Percentiles rank a stretch among this genome's conserved stretches.
Evolutionary conservation across 768 basidiomycete species (phyloP).

Genomic region (Naematelia encephala): DNA sequence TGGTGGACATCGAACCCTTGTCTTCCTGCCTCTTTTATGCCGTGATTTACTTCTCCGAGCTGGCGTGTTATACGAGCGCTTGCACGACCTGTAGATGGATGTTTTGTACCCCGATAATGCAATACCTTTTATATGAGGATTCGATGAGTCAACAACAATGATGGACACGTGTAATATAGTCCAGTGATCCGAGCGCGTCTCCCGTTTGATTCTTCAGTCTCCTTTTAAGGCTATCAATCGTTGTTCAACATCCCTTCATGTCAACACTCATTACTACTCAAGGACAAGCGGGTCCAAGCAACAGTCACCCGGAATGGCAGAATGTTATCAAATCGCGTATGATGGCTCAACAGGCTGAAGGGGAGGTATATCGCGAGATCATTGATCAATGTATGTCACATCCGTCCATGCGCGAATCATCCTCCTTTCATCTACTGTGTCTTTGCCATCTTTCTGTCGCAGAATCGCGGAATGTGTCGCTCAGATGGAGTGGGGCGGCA

Average conservation of each 20-base stretch:
- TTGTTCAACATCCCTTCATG: neutral
- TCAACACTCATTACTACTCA: neutral
- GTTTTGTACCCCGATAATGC: neutral
- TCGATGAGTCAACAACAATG: too few species aligned
- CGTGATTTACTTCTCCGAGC: neutral
- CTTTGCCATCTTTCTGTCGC: too few species aligned
- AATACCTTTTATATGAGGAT: neutral
- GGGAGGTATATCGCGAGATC: slow-evolving; percentile 73
- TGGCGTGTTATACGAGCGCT: neutral
- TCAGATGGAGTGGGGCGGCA: too few species aligned
- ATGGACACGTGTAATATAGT: too few species aligned
- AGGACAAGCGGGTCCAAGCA: neutral
- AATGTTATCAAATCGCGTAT: slow-evolving; percentile 68
- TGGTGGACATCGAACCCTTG: too few species aligned
- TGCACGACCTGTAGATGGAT: neutral
- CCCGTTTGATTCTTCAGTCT: neutral
- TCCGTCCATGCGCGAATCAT: slow-evolving; percentile 16
- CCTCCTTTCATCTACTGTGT: neutral
- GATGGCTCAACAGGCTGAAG: slow-evolving; percentile 73
- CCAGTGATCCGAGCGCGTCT: neutral
- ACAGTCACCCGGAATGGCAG: slow-evolving; percentile 60
- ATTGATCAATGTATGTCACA: slow-evolving; percentile 82
- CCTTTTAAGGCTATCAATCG: too few species aligned
- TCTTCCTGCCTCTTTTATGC: neutral
- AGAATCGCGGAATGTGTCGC: too few species aligned